Evolutionary conservation across 805 yeast species (phyloP), one percentile per base, ranked within the genome.

Genomic region (Lipomyces kockii): DNA sequence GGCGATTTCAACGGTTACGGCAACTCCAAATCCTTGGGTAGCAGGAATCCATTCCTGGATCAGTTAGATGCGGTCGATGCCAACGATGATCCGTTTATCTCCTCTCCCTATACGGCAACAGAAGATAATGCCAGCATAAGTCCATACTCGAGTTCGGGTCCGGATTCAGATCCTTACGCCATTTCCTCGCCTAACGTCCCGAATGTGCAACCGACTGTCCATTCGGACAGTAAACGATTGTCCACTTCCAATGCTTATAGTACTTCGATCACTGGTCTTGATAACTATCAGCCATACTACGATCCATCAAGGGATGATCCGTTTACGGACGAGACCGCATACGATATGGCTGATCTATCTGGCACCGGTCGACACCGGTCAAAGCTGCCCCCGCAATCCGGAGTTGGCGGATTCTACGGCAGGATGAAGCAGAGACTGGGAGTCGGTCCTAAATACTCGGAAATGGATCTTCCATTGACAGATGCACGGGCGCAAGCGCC

Each of bases 401-500:
- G 69, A 4, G 37, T 49, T 34, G 58, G 67, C 8, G 64, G 67
- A 20, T 54, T 68, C 39, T 68, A 65, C 43, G 65, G 58, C 35
- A 62, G 69, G 54, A 49, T 61, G 57, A 68, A 68, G 52, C n/a
- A 25, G 37, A 32, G 71, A 14, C 52, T 68, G 25, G 68, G 69
- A 2, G n/a, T 64, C 52, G 71, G 67, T 6, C 67, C 69, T 12
- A 51, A 58, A 53, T 57, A 55, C 35, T 56, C 64, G 22, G 66
- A 61, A n/a, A 69, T 69, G 71, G 65, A 69, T 32, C 43, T 69
- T 9, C 72, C 72, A 7, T 32, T 69, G 25, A 62, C 72, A 3
- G 69, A 64, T 20, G 61, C 69, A 8, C 62, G 63, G 7, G 69
- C 71, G 8, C 61, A 25, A 11, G 49, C 56, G 12, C 52, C 54